Conservation (phyloP, 2,329 filamentous ascomycete species). For the Hypoxylon sp. region DNA sequence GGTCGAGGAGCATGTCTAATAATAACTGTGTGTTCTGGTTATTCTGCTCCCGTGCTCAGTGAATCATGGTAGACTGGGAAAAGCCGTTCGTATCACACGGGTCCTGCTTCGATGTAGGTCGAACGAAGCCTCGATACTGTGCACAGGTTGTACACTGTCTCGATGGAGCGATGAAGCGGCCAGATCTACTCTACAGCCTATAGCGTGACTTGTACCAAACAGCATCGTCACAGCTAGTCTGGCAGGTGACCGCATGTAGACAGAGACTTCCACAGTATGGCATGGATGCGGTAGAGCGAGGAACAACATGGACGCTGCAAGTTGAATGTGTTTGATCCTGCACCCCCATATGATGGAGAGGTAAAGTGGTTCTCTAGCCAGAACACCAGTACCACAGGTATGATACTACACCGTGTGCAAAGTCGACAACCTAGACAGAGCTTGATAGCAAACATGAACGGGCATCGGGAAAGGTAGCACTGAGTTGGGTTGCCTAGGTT, state of each 20-base stretch:
- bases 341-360: background rate
- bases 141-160: background rate
- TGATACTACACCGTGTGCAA: background rate
- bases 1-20: background rate
- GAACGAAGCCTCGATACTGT: background rate
- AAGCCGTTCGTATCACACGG: background rate
- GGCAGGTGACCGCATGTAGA: no score
- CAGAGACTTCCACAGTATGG: background rate
- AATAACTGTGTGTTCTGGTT: background rate
- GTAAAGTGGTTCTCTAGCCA: no score
- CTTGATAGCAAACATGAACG: background rate
- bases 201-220: background rate
- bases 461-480: background rate
- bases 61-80: background rate
- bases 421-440: background rate
- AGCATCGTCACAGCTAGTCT: no score
- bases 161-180: background rate
- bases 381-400: background rate
- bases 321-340: background rate
- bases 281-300: background rate
- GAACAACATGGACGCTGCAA: no score
- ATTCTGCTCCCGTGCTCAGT: background rate
- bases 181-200: background rate
- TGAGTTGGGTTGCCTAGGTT: background rate
- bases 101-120: background rate